phyloP scores from a whole-genome alignment of 2,329 filamentous ascomycete genomes.

The Colletotrichum kahawae region DNA sequence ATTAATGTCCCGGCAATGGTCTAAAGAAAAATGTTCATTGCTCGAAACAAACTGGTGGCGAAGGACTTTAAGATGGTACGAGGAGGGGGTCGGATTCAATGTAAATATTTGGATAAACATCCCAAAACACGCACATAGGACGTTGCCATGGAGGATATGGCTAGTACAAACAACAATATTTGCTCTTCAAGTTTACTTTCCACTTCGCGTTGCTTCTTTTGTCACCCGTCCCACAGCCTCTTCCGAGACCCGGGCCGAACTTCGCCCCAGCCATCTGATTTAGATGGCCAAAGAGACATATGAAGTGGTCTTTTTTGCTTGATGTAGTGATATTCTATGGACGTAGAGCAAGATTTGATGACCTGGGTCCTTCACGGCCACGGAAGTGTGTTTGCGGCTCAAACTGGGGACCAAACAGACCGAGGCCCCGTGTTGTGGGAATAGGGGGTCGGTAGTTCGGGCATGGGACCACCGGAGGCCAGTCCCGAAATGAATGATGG shows the following conservation, averaged over 20 bases:
- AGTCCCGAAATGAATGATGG: neutral
- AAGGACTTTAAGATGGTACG: neutral
- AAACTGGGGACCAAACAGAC: neutral
- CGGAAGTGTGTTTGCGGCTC: conserved; percentile 3
- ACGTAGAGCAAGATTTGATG: neutral
- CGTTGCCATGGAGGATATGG: neutral
- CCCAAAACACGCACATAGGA: neutral
- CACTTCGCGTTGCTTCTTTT: neutral
- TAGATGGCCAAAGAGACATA: neutral
- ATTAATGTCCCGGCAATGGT: neutral
- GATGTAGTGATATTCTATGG: neutral
- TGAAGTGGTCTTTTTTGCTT: neutral
- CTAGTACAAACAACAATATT: neutral
- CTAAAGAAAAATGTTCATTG: neutral
- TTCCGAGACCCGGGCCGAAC: neutral
- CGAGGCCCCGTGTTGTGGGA: neutral
- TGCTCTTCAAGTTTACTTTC: neutral
- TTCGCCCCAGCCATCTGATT: neutral
- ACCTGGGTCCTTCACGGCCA: neutral
- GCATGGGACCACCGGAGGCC: neutral
- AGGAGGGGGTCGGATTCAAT: neutral
- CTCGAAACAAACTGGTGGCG: neutral
- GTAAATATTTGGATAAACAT: neutral
- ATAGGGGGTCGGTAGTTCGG: neutral
- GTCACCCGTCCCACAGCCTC: neutral